These are phyloP conservation scores for Nematodospora anomalae DNA, from an alignment of 1,139 yeast genomes.

Conservation along the genomic window DNA sequence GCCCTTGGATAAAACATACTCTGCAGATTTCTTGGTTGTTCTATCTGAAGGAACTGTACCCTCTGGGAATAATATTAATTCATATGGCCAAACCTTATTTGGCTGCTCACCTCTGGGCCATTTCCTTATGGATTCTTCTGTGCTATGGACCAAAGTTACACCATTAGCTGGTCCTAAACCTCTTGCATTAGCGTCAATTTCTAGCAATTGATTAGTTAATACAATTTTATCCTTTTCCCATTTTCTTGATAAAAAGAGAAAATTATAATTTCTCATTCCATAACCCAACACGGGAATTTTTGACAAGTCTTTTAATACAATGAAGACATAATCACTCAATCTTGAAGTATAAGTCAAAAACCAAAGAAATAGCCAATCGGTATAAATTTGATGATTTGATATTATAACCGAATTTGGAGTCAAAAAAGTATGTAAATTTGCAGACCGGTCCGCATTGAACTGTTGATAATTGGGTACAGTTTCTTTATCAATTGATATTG, in stretches of 20 bases:
- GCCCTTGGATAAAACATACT: slow-evolving; percentile 54
- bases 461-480: slow-evolving; percentile 20
- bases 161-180: slow-evolving; percentile 56
- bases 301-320: slow-evolving; percentile 76
- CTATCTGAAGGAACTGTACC: slow-evolving; percentile 82
- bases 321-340: slow-evolving; percentile 64
- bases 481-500: slow-evolving; percentile 40
- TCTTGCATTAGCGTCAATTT: slow-evolving; percentile 54
- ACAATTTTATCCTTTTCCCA: slow-evolving; percentile 75
- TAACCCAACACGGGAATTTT: slow-evolving; percentile 77
- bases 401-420: slow-evolving; percentile 60
- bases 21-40: slow-evolving; percentile 59
- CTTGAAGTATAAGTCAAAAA: slow-evolving; percentile 73
- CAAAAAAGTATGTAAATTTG: slow-evolving; percentile 32
- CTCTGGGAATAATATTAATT: slow-evolving; percentile 81
- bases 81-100: slow-evolving; percentile 44
- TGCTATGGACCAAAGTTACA: slow-evolving; percentile 32
- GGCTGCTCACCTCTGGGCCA: slow-evolving; percentile 43
- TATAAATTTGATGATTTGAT: slow-evolving; percentile 89
- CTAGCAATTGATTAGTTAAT: slow-evolving; percentile 55
- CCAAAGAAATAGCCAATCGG: slow-evolving; percentile 96
- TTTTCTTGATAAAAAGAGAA: slow-evolving; percentile 77
- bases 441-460: slow-evolving; percentile 22
- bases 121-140: slow-evolving; percentile 18
- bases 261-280: slow-evolving; percentile 81